Evolutionary conservation across 805 yeast species (phyloP).

Genomic region (Kregervanrija pseudodelftensis): DNA sequence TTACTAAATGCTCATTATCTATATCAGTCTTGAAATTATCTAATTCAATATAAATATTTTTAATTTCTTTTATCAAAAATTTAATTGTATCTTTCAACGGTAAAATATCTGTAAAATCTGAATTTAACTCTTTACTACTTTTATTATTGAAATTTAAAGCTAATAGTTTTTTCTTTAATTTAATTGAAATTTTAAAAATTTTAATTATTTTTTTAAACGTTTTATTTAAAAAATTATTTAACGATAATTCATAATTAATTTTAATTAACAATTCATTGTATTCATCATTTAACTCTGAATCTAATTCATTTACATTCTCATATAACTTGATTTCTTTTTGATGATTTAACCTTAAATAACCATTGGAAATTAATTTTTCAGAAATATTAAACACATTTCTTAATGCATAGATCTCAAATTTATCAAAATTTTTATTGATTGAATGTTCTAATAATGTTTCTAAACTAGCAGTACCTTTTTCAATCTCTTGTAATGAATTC

Average conservation of each 20-base stretch:
- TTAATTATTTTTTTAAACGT: conserved; percentile 34
- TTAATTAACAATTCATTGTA: conserved; percentile 27
- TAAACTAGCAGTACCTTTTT: conserved; percentile 70
- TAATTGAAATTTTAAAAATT: conserved; percentile 26
- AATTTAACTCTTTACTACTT: neutral
- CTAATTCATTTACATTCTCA: conserved; percentile 12
- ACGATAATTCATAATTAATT: conserved; percentile 36
- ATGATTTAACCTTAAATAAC: conserved; percentile 62
- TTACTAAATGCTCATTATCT: conserved; percentile 6
- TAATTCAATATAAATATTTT: conserved; percentile 14
- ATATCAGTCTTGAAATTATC: conserved; percentile 9
- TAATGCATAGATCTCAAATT: conserved; percentile 72
- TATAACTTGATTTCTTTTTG: conserved; percentile 45
- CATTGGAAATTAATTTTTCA: conserved; percentile 50
- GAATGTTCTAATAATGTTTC: conserved; percentile 70
- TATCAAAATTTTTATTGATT: conserved; percentile 78
- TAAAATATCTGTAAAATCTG: conserved; percentile 11
- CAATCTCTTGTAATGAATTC: conserved; percentile 41
- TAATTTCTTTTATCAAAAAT: conserved; percentile 20
- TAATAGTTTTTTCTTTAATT: conserved; percentile 8
- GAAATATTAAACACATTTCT: conserved; percentile 75
- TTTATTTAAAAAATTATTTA: conserved; percentile 34
- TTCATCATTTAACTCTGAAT: conserved; percentile 15
- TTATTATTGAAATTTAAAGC: conserved; percentile 8
- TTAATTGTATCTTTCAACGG: conserved; percentile 23